Base-by-base conservation (phyloP, 2,329 filamentous ascomycete species). In the Pezicula rhizophila region DNA sequence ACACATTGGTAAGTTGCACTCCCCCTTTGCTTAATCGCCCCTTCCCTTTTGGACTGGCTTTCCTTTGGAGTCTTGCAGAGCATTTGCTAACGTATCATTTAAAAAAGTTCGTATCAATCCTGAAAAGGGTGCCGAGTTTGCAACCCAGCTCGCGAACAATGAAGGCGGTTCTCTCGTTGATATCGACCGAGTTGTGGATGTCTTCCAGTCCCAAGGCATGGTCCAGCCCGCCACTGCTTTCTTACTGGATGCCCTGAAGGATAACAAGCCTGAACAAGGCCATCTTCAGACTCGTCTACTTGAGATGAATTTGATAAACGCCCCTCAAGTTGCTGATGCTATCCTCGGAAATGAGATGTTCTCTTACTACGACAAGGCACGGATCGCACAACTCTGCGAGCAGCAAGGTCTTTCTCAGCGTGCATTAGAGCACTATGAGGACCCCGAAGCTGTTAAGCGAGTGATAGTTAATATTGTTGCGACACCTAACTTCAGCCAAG, bases 271-370 rank as follows among this genome's bases (percentile, higher is more conserved):
- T 1, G 93, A 99, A 68, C 91, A 99, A 65, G 92, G 84, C 35
- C 84, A 92, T 58, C 77, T 99, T 35, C 93, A 99, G 71, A 99
- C 95, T 18, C 86, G 93, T 52, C 78, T 99, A 3, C 75, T 99
- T 48, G 95, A 99, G 76, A 97, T 99, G 91, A 99, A 99, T 69
- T 72, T 99, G 54, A 78, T 95, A 70, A 95, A 96, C 59, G 95
- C 93, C 1, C 93, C 93, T 45, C 93, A 97, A 68, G 95, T 99
- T 47, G 93, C 95, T 3, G 95, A 99, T 68, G 93, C 93, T 31
- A 99, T 99, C 58, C 80, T 99, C 37, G 89, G 92, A 57, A 99
- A 99, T 63, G 89, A 97, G 62, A 96, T 99, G 87, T 97, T 99
- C 71, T 90, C 90, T 0, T 83, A 99, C 71, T 99, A 96, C 64